Evolutionary conservation across 768 basidiomycete genomes (phyloP).

Genomic region (Podaxis rugospora): DNA sequence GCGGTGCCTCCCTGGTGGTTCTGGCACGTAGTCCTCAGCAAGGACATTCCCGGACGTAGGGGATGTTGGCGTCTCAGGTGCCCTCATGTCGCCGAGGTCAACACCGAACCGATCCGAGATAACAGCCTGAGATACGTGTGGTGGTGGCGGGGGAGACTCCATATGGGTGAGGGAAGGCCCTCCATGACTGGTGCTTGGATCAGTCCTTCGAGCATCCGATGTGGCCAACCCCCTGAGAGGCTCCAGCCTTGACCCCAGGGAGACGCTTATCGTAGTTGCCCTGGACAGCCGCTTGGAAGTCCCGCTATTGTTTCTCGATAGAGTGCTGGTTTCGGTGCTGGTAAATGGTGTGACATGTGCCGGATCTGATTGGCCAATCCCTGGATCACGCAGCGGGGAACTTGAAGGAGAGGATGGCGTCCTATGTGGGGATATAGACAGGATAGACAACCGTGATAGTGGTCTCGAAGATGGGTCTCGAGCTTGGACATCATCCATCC

Average conservation of each 20-base stretch:
- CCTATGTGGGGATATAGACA: not conserved
- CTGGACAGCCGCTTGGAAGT: not conserved
- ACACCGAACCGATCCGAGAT: not conserved
- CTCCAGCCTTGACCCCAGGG: not conserved
- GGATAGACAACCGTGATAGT: not conserved
- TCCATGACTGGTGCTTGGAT: not conserved
- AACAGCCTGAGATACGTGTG: not conserved
- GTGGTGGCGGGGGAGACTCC: not conserved
- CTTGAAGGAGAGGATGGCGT: not conserved
- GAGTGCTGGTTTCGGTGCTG: not conserved
- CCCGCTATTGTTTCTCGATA: not conserved
- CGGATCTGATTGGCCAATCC: not conserved
- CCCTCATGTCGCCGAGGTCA: conserved; percentile 3
- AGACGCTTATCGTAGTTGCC: not conserved
- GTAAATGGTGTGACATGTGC: not conserved
- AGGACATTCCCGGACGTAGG: not conserved
- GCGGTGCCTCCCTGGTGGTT: not conserved
- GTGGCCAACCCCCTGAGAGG: not conserved
- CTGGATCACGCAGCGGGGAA: not conserved
- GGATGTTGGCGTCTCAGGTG: not conserved
- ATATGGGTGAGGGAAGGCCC: no score
- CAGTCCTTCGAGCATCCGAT: not conserved
- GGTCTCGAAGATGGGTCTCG: not conserved
- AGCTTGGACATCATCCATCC: not conserved
- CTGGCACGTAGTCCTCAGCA: not conserved